A percentile compares a stretch with the other conserved stretches of the same genome.
Conservation (phyloP, 163 green algal genomes). For the Prototheca stagnorum region DNA sequence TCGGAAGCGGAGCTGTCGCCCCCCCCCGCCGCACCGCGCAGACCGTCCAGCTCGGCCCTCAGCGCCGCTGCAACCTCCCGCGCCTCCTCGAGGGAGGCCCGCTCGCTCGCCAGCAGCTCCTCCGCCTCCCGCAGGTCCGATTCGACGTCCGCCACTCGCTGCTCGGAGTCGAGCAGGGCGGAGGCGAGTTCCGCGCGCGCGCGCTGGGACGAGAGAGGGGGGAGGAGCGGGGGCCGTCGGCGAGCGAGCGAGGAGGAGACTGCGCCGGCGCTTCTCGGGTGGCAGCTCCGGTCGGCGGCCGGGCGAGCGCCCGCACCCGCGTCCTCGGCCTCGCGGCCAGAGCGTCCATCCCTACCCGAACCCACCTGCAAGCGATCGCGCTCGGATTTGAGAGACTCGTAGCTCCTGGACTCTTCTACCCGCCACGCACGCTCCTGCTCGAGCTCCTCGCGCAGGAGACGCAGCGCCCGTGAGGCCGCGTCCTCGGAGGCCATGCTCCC, state of each 20-base stretch:
- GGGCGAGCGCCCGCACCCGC: too few species aligned
- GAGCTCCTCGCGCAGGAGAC: too few species aligned
- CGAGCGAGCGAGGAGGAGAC: too few species aligned
- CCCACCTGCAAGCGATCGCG: not conserved
- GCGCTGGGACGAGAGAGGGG: not conserved
- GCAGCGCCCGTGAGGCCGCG: too few species aligned
- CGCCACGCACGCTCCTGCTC: too few species aligned
- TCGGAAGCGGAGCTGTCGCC: too few species aligned
- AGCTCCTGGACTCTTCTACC: too few species aligned
- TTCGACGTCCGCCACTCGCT: not conserved
- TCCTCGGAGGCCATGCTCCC: too few species aligned
- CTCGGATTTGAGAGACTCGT: not conserved
- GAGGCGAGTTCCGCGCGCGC: not conserved
- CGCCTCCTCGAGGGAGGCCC: not conserved
- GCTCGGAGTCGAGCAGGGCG: not conserved
- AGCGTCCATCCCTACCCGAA: not conserved
- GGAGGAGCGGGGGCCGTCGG: not conserved
- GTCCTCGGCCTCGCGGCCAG: too few species aligned
- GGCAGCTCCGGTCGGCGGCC: not conserved
- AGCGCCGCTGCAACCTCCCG: not conserved
- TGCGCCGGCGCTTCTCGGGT: too few species aligned
- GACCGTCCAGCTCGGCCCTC: not conserved
- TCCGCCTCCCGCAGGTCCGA: not conserved
- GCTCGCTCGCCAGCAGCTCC: too few species aligned
- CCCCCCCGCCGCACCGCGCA: too few species aligned